Percentiles rank a stretch among this genome's conserved stretches.
phyloP scores from a whole-genome alignment of 371 early-diverging fungal genomes.

The Spraguea lophii region DNA sequence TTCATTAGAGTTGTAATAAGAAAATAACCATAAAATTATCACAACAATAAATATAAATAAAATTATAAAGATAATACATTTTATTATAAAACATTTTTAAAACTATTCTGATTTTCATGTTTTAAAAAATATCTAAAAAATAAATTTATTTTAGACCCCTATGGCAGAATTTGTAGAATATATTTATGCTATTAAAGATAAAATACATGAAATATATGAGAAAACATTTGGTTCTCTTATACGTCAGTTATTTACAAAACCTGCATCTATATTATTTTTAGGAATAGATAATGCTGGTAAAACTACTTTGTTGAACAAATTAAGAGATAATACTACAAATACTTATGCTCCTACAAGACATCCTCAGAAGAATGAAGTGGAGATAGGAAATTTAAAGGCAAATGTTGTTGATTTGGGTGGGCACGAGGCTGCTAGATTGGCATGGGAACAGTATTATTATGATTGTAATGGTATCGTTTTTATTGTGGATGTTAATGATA shows the following conservation, averaged over 20 bases:
- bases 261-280: constrained; percentile 89
- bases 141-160: background rate
- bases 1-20: too few relatives aligned
- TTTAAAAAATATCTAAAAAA: background rate
- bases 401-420: constrained; percentile 45
- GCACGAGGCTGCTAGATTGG: constrained; percentile 40
- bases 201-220: constrained; percentile 18
- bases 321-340: constrained; percentile 86
- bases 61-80: too few relatives aligned
- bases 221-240: constrained; percentile 25
- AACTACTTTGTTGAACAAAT: constrained; percentile 90
- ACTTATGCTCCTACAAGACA: constrained; percentile 86
- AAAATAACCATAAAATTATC: too few relatives aligned
- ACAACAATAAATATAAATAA: too few relatives aligned
- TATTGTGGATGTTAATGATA: constrained; percentile 43
- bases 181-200: constrained; percentile 4
- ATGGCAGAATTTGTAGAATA: background rate
- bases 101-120: too few relatives aligned
- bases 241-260: constrained; percentile 49
- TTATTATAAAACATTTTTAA: too few relatives aligned
- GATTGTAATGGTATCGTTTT: constrained; percentile 46
- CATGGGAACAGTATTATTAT: constrained; percentile 45
- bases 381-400: constrained; percentile 44
- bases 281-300: constrained; percentile 99
- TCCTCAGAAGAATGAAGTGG: constrained; percentile 33